Evolutionary conservation across 106 monocot species (phyloP).

Genomic region (Dactylorhiza incarnata): DNA sequence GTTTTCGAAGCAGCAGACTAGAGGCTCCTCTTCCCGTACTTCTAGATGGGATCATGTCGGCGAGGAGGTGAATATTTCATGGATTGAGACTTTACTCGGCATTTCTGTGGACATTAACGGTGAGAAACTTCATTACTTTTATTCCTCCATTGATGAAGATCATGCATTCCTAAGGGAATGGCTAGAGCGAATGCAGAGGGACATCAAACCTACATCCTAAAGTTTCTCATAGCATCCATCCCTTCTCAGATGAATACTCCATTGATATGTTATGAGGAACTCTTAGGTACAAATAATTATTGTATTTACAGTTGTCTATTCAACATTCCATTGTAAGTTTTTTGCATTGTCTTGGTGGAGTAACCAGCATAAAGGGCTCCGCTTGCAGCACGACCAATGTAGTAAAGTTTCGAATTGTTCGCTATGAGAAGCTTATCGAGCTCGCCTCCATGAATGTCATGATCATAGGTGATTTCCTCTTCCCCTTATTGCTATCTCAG

Average conservation of each 20-base stretch:
- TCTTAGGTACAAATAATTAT: not conserved
- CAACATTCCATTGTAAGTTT: not conserved
- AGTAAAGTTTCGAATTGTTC: not conserved
- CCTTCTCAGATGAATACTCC: not conserved
- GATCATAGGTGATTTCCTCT: conserved; percentile 5
- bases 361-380: not conserved
- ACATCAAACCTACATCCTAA: conserved; percentile 6
- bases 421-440: not conserved
- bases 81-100: conserved; percentile 68
- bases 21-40: conserved; percentile 28
- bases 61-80: conserved; percentile 65
- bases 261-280: not conserved
- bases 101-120: conserved; percentile 16
- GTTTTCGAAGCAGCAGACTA: conserved; percentile 17
- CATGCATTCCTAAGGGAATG: conserved; percentile 17
- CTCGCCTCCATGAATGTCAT: conserved; percentile 7
- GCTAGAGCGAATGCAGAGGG: conserved; percentile 18
- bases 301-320: not conserved
- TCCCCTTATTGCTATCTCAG: not conserved
- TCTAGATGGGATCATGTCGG: conserved; percentile 11
- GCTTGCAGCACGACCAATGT: no score
- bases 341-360: not conserved
- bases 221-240: not conserved
- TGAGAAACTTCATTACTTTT: not conserved
- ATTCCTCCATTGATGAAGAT: conserved; percentile 1